Conservation (phyloP, 2,329 filamentous ascomycete genomes). For the Cladosporium sp. region DNA sequence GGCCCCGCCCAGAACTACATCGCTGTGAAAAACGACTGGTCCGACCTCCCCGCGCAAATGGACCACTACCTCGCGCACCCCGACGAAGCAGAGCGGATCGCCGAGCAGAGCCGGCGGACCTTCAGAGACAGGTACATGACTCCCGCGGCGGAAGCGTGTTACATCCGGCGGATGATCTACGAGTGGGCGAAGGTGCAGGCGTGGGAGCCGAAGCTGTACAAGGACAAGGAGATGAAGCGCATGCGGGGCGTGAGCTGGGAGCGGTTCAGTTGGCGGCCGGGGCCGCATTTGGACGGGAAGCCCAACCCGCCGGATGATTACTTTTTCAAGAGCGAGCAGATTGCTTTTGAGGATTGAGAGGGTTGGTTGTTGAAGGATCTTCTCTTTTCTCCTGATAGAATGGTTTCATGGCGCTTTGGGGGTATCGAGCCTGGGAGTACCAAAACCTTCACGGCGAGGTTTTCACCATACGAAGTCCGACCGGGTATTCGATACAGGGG, state of each 20-base stretch:
- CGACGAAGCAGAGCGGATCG: slow-evolving; percentile 19
- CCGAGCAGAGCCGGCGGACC: slow-evolving; percentile 19
- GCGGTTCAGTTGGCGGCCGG: background rate
- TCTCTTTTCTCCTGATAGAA: background rate
- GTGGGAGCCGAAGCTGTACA: background rate
- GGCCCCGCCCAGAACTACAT: slow-evolving; percentile 27
- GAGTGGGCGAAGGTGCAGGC: slow-evolving; percentile 18
- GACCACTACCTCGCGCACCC: slow-evolving; percentile 19
- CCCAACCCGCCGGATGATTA: background rate
- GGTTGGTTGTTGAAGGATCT: background rate
- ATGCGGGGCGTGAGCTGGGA: background rate
- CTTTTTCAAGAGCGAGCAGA: background rate
- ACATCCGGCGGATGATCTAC: slow-evolving; percentile 26
- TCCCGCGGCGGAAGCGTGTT: slow-evolving; percentile 26
- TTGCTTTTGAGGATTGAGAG: background rate
- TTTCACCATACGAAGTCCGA: no score
- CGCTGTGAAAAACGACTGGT: slow-evolving; percentile 21
- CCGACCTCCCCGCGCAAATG: slow-evolving; percentile 24
- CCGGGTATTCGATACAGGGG: no score
- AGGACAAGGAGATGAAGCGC: background rate
- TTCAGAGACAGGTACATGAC: slow-evolving; percentile 25
- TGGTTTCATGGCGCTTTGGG: no score
- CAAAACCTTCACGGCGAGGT: no score
- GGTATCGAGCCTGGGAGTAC: no score
- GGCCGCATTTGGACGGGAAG: background rate